A percentile compares a stretch with the other conserved stretches of the same genome.
These are phyloP conservation scores for Hansenula anomala DNA, from an alignment of 1,139 yeast genomes.

Conservation along the genomic window DNA sequence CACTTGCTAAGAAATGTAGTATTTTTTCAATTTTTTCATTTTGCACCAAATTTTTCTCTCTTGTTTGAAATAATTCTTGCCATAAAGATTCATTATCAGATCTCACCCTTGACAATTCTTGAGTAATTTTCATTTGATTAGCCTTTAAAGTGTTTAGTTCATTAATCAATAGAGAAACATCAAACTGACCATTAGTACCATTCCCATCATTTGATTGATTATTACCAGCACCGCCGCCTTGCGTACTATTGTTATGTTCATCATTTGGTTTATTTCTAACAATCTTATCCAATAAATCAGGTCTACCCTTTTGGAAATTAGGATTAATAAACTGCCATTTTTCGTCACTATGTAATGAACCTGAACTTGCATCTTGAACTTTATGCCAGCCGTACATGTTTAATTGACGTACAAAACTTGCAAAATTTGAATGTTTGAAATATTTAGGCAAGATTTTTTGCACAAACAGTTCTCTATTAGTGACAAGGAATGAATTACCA, in stretches of 20 bases:
- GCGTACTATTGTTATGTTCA: no score
- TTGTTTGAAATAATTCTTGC: constrained; percentile 79
- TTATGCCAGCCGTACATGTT: constrained; percentile 99
- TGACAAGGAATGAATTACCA: constrained; percentile 82
- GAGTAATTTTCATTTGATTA: constrained; percentile 76
- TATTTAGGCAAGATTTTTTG: constrained; percentile 80
- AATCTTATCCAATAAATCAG: constrained; percentile 68
- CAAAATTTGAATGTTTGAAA: constrained; percentile 92
- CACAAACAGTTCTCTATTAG: constrained; percentile 83
- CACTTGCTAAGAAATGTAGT: constrained; percentile 76
- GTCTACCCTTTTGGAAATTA: constrained; percentile 66
- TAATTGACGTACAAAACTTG: constrained; percentile 90
- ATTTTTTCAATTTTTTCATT: constrained; percentile 86
- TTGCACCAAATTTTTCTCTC: constrained; percentile 84
- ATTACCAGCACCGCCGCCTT: no score
- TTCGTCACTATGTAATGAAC: constrained; percentile 64
- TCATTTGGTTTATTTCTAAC: constrained; percentile 61
- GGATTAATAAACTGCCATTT: constrained; percentile 96
- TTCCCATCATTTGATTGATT: no score
- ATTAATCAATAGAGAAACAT: constrained; percentile 50
- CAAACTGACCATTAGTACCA: constrained; percentile 43
- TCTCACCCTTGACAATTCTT: constrained; percentile 75
- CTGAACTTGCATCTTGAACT: constrained; percentile 52
- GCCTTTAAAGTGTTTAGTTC: constrained; percentile 76
- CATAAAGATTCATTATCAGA: constrained; percentile 87